phyloP scores from a whole-genome alignment of 208 protist genomes.

The Trypanosoma avium region DNA sequence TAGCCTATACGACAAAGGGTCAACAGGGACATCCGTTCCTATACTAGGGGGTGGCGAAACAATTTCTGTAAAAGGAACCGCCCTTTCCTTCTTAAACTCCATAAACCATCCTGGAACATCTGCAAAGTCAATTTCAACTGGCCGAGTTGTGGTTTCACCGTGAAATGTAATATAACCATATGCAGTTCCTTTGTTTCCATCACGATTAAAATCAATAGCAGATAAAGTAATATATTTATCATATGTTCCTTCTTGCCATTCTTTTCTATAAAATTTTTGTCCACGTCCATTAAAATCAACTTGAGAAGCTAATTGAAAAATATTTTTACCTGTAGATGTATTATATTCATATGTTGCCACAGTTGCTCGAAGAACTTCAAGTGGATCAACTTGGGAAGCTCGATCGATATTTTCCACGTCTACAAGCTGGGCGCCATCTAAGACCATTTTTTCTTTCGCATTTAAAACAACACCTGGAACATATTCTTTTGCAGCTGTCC shows the following conservation, averaged over 20 bases:
- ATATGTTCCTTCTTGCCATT: conserved; percentile 89
- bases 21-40: conserved; percentile 84
- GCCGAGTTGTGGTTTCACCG: conserved; percentile 76
- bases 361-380: conserved; percentile 79
- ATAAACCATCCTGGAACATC: conserved; percentile 80
- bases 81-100: conserved; percentile 49
- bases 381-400: conserved; percentile 70
- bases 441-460: conserved; percentile 74
- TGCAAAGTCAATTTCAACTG: conserved; percentile 71
- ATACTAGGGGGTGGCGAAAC: conserved; percentile 82
- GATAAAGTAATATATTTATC: conserved; percentile 87
- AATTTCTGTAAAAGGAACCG: conserved; percentile 61
- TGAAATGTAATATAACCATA: conserved; percentile 91
- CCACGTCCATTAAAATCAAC: conserved; percentile 66
- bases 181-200: conserved; percentile 73
- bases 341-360: conserved; percentile 83
- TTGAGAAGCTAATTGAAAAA: conserved; percentile 85
- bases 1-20: conserved; percentile 61
- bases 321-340: conserved; percentile 78
- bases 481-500: conserved; percentile 82
- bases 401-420: conserved; percentile 83
- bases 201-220: conserved; percentile 75
- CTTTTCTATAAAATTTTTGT: conserved; percentile 79
- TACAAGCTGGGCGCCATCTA: conserved; percentile 78
- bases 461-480: conserved; percentile 83